Base-by-base conservation (phyloP, 2,329 filamentous ascomycete species). In the Exophiala sideris region DNA sequence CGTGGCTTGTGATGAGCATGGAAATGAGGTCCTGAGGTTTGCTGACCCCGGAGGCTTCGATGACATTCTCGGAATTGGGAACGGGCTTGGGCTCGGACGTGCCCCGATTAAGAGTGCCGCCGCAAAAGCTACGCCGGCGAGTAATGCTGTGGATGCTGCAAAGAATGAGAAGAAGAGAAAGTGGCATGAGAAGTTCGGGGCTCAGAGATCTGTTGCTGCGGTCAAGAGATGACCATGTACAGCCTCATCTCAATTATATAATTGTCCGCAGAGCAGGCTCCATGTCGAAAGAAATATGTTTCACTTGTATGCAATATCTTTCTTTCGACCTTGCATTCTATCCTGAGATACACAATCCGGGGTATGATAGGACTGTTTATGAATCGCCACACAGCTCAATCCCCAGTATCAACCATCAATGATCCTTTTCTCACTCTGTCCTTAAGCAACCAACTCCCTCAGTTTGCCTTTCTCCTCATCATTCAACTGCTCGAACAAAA, bases 401-500 rank as follows among this genome's bases (percentile, higher is more conserved):
- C 24, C 24, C 7, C 5, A 29, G 1, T 8, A 29, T 29, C 24
- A 29, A 29, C 7, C 24, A 5, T 29, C 7, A 29, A 4, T 5
- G 24, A 29, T 5, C 24, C 24, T 29, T 29, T 29, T 29, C 3
- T 4, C 24, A 5, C 5, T 29, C 24, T 4, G 24, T 4, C 24
- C 11, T 24, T 14, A 63, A 47, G 46, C 56, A 24, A 57, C 61
- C 56, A 64, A 45, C 35, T 55, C 48, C 24, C 56, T 56, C 52
- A 64, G 50, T 33, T 49, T 47, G 8, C 53, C 47, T 57, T 64
- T 57, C 50, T 86, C 83, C 42, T 76, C 73, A 11, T 73, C 69
- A 2, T 71, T 82, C 60, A 86, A 64, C n/a, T 74, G 70, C 12
- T 67, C 70, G 67, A 81, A 86, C 20, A 82, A 67, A 46, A 79